Conservation (phyloP, 2,329 filamentous ascomycete genomes). For the Sporothrix humicola region DNA sequence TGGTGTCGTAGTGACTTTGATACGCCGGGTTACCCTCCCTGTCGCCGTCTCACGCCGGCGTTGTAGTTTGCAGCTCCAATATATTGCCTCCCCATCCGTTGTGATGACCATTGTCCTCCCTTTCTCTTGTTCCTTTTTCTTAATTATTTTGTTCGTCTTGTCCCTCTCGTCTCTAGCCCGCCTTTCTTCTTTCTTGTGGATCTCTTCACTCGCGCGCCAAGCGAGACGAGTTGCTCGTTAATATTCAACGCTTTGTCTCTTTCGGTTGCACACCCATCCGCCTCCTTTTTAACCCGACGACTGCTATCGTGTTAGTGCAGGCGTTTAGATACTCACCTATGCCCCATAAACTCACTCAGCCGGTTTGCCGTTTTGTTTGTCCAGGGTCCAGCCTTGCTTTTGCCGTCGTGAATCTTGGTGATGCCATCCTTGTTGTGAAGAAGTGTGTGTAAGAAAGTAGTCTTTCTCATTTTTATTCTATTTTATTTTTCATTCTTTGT, state of each 20-base stretch:
- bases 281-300: background rate
- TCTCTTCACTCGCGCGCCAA: constrained; percentile 2
- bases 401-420: background rate
- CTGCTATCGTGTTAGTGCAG: background rate
- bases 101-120: background rate
- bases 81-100: background rate
- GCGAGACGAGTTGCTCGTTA: background rate
- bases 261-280: constrained; percentile 2
- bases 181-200: background rate
- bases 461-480: background rate
- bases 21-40: background rate
- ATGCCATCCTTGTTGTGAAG: background rate
- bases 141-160: background rate
- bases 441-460: constrained; percentile 2
- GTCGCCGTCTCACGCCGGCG: background rate
- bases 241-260: constrained; percentile 21
- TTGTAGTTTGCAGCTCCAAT: background rate
- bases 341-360: background rate
- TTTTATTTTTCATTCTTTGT: background rate
- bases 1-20: no score
- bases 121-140: background rate
- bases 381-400: constrained; percentile 10
- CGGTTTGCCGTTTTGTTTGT: constrained; percentile 14
- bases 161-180: background rate
- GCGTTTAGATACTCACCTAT: background rate